Percentiles rank a stretch among this genome's conserved stretches.
Conservation (phyloP, 2,329 filamentous ascomycete genomes). For the Fusarium virguliforme region DNA sequence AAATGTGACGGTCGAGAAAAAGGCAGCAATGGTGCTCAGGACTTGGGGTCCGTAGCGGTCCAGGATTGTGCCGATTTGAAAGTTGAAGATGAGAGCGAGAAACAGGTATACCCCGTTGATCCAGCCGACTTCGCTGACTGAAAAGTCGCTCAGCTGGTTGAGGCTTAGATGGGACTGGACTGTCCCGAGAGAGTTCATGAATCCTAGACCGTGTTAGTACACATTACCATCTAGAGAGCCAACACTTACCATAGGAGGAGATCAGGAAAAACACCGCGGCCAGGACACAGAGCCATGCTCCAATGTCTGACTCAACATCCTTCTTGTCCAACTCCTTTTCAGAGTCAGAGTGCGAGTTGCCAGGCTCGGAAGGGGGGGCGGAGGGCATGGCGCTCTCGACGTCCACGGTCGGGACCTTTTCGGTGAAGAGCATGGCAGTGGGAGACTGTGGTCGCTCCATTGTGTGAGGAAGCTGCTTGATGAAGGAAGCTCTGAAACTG, state of each 20-base stretch:
- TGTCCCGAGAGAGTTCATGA: slow-evolving; percentile 63
- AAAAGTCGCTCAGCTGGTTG: slow-evolving; percentile 60
- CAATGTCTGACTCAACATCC: slow-evolving; percentile 30
- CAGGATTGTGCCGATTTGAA: slow-evolving; percentile 64
- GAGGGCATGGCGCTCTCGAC: slow-evolving; percentile 16
- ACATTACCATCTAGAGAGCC: neutral
- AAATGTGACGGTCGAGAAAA: slow-evolving; percentile 57
- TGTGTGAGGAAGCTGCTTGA: neutral
- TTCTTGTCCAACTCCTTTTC: slow-evolving; percentile 9
- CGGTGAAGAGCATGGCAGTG: neutral
- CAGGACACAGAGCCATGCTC: slow-evolving; percentile 40
- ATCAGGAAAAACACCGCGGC: slow-evolving; percentile 40
- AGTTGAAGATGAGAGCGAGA: slow-evolving; percentile 61
- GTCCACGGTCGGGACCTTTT: slow-evolving; percentile 3
- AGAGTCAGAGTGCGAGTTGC: slow-evolving; percentile 13
- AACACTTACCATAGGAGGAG: slow-evolving; percentile 34
- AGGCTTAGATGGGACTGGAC: slow-evolving; percentile 62
- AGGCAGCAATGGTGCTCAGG: slow-evolving; percentile 57
- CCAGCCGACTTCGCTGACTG: slow-evolving; percentile 63
- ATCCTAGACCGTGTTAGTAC: slow-evolving; percentile 51
- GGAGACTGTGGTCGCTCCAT: slow-evolving; percentile 15
- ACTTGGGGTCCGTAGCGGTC: slow-evolving; percentile 63
- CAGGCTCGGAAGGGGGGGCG: slow-evolving; percentile 7
- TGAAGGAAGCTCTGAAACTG: neutral
- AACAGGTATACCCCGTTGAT: slow-evolving; percentile 64